Evolutionary conservation across 805 yeast species (phyloP).

Genomic region (Barnettozyma wickerhamii): DNA sequence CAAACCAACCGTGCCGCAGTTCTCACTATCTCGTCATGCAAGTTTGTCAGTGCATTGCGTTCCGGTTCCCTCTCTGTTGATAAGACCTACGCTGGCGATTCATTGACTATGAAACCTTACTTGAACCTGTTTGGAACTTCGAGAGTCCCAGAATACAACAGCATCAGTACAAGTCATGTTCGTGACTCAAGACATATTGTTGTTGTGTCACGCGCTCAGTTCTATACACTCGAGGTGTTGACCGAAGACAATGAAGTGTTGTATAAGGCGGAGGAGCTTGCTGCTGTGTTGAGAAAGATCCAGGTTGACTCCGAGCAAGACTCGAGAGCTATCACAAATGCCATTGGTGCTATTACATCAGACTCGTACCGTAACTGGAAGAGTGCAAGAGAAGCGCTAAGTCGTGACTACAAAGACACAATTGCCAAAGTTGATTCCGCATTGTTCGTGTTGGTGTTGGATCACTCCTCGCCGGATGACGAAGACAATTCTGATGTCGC

Average conservation of each 20-base stretch:
- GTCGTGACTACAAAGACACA: constrained; percentile 33
- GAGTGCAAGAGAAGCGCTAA: constrained; percentile 51
- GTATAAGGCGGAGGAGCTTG: constrained; percentile 62
- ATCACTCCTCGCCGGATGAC: constrained; percentile 61
- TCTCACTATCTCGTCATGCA: constrained; percentile 58
- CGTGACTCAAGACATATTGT: constrained; percentile 65
- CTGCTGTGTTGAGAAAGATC: constrained; percentile 59
- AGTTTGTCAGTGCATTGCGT: constrained; percentile 59
- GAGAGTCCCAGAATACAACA: constrained; percentile 47
- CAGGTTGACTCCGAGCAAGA: constrained; percentile 60
- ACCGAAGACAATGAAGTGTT: constrained; percentile 62
- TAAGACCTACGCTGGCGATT: constrained; percentile 44
- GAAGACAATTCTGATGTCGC: constrained; percentile 30
- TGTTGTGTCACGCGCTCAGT: constrained; percentile 76
- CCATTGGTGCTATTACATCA: constrained; percentile 84
- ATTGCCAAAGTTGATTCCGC: constrained; percentile 63
- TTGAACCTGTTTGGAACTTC: constrained; percentile 66
- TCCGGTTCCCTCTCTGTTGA: constrained; percentile 54
- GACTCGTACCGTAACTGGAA: constrained; percentile 87
- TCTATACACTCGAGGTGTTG: constrained; percentile 82
- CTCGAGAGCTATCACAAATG: constrained; percentile 60
- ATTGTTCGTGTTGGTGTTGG: constrained; percentile 74
- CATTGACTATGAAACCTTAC: constrained; percentile 67
- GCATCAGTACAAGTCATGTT: constrained; percentile 73
- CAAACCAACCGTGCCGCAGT: constrained; percentile 69